phyloP scores from a whole-genome alignment of 768 basidiomycete species.

The Dictyophora rubrovolvata region DNA sequence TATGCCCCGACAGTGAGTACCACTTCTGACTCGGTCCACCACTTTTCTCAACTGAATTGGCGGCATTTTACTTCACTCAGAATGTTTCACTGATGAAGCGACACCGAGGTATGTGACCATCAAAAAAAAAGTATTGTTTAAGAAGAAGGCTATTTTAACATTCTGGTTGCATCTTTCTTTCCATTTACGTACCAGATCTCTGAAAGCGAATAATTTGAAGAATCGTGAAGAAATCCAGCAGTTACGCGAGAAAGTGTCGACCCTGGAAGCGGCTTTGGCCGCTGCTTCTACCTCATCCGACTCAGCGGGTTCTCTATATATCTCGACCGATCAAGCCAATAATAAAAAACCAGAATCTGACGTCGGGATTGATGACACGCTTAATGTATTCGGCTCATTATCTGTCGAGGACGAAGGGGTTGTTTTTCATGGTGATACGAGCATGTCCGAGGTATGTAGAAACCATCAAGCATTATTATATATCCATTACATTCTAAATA shows the following conservation, averaged over 20 bases:
- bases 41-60: not conserved
- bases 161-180: not conserved
- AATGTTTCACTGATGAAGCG: conserved; percentile 7
- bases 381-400: conserved; percentile 1
- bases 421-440: not conserved
- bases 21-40: not conserved
- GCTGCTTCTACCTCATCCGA: not conserved
- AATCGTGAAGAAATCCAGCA: conserved; percentile 5
- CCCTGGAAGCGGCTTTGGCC: not conserved
- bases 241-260: not conserved
- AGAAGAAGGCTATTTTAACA: not conserved
- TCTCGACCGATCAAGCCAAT: not conserved
- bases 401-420: conserved; percentile 1
- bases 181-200: not conserved
- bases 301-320: not conserved
- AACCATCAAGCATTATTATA: not conserved
- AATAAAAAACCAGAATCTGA: not conserved
- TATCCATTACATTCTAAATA: not conserved
- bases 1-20: conserved; percentile 5
- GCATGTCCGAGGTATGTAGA: not conserved
- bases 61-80: not conserved
- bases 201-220: conserved; percentile 3
- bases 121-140: not conserved
- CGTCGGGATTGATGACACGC: not conserved
- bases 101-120: conserved; percentile 1